Conservation (phyloP, 116 monocot genomes). For the Phalaenopsis hybrid region DNA sequence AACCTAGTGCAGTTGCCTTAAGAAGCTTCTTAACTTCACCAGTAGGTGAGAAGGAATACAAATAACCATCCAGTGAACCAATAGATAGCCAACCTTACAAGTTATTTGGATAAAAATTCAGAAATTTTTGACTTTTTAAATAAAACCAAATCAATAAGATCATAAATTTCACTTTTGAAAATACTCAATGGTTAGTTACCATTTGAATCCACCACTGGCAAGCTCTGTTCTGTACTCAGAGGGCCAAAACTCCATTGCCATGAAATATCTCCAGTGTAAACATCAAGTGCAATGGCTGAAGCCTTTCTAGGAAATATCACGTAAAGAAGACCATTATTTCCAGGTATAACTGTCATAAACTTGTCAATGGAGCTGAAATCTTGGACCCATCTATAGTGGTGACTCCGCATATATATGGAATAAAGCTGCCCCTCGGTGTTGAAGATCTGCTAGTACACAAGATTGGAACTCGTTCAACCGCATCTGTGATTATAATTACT, state of each 20-base stretch:
- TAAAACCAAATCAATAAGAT: not conserved
- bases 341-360: conserved; percentile 44
- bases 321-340: conserved; percentile 67
- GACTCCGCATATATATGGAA: conserved; percentile 58
- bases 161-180: not conserved
- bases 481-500: no score
- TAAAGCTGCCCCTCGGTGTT: conserved; percentile 73
- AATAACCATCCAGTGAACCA: conserved; percentile 75
- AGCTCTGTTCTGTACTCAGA: conserved; percentile 37
- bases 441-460: conserved; percentile 42
- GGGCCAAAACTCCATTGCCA: conserved; percentile 71
- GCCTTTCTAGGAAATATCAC: conserved; percentile 50
- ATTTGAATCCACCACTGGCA: conserved; percentile 71
- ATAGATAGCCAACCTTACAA: conserved; percentile 77
- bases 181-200: conserved; percentile 32
- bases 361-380: conserved; percentile 57
- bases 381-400: conserved; percentile 83
- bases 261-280: conserved; percentile 51
- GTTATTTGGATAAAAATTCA: conserved; percentile 9
- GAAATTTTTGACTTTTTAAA: not conserved
- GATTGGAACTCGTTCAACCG: no score
- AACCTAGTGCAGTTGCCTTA: conserved; percentile 42
- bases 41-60: conserved; percentile 75
- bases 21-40: conserved; percentile 64
- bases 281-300: conserved; percentile 60